Conservation (phyloP, 495 filamentous ascomycete species). For the Penicillium cosmopolitanum region DNA sequence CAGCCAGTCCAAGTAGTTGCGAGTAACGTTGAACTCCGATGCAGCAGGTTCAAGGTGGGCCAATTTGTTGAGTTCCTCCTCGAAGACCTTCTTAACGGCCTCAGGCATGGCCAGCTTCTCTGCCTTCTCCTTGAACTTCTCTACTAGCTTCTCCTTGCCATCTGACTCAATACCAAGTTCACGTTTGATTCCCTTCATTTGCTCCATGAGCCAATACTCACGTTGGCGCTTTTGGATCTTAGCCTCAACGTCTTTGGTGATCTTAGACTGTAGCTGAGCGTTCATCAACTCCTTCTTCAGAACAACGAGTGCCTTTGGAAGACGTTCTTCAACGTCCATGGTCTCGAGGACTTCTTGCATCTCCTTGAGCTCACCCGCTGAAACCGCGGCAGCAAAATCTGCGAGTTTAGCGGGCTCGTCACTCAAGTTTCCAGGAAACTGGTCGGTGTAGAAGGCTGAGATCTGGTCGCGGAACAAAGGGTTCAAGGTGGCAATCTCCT, state of each 20-base stretch:
- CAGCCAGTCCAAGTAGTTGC: slow-evolving; percentile 98
- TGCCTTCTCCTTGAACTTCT: slow-evolving; percentile 95
- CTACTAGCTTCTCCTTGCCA: slow-evolving; percentile 96
- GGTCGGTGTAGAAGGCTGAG: slow-evolving; percentile 92
- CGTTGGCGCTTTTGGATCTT: slow-evolving; percentile 98
- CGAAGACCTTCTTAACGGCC: slow-evolving; percentile 93
- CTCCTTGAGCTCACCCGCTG: slow-evolving; percentile 85
- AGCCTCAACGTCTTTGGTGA: slow-evolving; percentile 95
- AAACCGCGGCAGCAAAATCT: slow-evolving; percentile 96
- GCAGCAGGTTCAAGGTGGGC: slow-evolving; percentile 92
- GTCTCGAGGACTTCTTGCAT: slow-evolving; percentile 91
- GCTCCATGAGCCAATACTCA: slow-evolving; percentile 99
- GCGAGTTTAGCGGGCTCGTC: slow-evolving; percentile 93
- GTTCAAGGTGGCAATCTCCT: slow-evolving; percentile 92
- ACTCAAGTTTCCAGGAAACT: slow-evolving; percentile 90
- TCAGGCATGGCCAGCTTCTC: slow-evolving; percentile 96
- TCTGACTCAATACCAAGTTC: slow-evolving; percentile 97
- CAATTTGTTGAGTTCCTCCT: slow-evolving; percentile 97
- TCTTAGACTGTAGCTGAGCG: slow-evolving; percentile 94
- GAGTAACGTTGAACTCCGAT: slow-evolving; percentile 98
- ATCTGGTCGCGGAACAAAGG: slow-evolving; percentile 97
- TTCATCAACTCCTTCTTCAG: slow-evolving; percentile 99
- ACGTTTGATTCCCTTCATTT: slow-evolving; percentile 98
- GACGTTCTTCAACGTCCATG: slow-evolving; percentile 84
- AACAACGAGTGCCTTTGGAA: slow-evolving; percentile 86